Base-by-base conservation (phyloP, 805 yeast genomes). In the Candida vartiovaarae region DNA sequence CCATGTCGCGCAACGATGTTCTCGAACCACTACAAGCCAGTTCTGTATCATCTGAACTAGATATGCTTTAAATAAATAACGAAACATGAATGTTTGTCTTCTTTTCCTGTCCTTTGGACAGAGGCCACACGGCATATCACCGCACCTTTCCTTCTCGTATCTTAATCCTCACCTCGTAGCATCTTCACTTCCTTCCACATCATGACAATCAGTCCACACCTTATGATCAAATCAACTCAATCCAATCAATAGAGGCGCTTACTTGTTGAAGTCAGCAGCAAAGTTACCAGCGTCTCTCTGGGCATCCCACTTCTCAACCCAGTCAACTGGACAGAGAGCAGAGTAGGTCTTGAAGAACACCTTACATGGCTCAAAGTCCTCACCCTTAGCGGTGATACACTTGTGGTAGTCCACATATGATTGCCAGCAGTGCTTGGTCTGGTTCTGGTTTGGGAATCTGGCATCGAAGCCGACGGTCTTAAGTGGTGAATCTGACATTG, bases 351-450 rank as follows among this genome's bases (percentile, higher is more conserved):
- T 84, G 81, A 79, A 86, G 75, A 93, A 93, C 59, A 86, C 90
- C 71, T 89, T 78, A 72, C 99, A 93, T 63, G 98, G 98, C 60
- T 90, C 95, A 64, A 93, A 93, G 50, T 90, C 98, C 72, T 91
- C 97, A 64, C 99, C 99, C 74, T 91, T 91, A 55, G 90, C 88
- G 62, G 82, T 84, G 65, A 93, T 80, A 76, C 99, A 93, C 71
- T 89, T 90, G 83, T 85, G 93, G 81, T 91, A 93, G 71, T 93
- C 99, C 62, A 93, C 88, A 74, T 91, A 93, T 58, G 91, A 78
- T 75, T 91, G 97, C 82, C 91, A 95, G 77, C 98, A 93, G 77
- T 91, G 96, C 74, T 84, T 89, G 61, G 97, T 87, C 73, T 91
- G 99, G 81, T 91, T 91, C 70, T 82, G 90, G 76, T 88, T 80